Percentiles rank a stretch among this genome's conserved stretches.
Evolutionary conservation across 192 early-diverging fungal species (phyloP).

Genomic region (Coemansia sp.): DNA sequence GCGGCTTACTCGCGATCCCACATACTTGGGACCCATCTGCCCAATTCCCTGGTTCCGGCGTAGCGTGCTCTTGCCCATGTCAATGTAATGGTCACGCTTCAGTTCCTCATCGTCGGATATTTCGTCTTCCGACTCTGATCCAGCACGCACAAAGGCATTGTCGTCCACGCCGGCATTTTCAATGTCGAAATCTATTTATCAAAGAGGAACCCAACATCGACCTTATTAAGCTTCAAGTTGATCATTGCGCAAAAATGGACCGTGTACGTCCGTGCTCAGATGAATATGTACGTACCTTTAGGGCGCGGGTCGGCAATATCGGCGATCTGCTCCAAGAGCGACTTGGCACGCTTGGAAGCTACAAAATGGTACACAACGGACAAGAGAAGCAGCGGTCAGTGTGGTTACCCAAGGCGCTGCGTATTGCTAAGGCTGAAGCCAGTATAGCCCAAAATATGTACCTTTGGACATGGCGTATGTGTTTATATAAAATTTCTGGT

Average conservation of each 20-base stretch:
- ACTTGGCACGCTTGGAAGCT: slow-evolving; percentile 41
- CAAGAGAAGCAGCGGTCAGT: background rate
- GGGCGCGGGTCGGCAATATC: slow-evolving; percentile 55
- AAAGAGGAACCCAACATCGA: background rate
- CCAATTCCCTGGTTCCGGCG: slow-evolving; percentile 63
- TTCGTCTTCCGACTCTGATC: slow-evolving; percentile 58
- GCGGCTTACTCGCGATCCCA: slow-evolving; percentile 69
- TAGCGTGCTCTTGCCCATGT: slow-evolving; percentile 73
- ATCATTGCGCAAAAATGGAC: background rate
- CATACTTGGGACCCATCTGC: slow-evolving; percentile 75
- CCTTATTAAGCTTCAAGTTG: background rate
- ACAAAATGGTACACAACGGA: background rate
- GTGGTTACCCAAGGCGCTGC: background rate
- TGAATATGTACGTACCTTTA: slow-evolving; percentile 28
- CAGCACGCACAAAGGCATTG: slow-evolving; percentile 49
- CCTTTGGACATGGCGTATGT: slow-evolving; percentile 19
- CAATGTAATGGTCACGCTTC: slow-evolving; percentile 70
- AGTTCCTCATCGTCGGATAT: slow-evolving; percentile 54
- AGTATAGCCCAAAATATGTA: background rate
- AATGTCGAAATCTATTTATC: slow-evolving; percentile 67
- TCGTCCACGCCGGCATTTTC: slow-evolving; percentile 64
- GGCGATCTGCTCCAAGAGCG: slow-evolving; percentile 54
- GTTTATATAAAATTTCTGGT: background rate
- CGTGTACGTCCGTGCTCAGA: background rate
- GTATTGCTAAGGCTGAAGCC: background rate